Conservation (phyloP, 768 basidiomycete genomes). For the Brasilioporus rufonigricans region DNA sequence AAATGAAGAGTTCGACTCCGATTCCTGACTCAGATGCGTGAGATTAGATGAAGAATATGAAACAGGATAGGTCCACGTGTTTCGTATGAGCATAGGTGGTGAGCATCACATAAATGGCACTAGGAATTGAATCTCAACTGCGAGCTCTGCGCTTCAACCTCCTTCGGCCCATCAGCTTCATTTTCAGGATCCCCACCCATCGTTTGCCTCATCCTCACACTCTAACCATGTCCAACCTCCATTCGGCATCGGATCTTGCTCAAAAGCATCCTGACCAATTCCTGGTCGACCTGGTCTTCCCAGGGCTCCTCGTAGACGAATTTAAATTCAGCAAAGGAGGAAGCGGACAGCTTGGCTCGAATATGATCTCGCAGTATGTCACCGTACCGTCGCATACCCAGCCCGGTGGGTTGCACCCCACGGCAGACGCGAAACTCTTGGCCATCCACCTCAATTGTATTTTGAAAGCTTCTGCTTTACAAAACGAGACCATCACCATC, state of each 20-base stretch:
- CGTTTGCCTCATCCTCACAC: no score
- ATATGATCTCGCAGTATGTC: slow-evolving; percentile 8
- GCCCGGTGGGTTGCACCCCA: neutral
- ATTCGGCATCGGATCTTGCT: neutral
- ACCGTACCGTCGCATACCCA: neutral
- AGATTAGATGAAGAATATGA: no score
- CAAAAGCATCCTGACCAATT: neutral
- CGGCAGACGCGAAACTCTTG: neutral
- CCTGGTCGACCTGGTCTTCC: neutral
- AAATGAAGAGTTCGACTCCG: no score
- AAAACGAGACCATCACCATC: neutral
- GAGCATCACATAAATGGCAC: neutral
- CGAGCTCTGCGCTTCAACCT: neutral
- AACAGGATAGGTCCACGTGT: no score
- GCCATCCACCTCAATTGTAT: slow-evolving; percentile 6
- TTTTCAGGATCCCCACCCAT: neutral
- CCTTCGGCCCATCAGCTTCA: no score
- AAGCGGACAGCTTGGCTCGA: neutral
- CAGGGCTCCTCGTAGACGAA: neutral
- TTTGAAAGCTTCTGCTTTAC: neutral
- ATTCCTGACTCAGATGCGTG: no score
- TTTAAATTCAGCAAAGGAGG: slow-evolving; percentile 1
- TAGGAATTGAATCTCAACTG: no score
- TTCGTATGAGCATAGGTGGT: no score
- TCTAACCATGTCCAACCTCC: neutral